A percentile compares a stretch with the other conserved stretches of the same genome.
phyloP scores from a whole-genome alignment of 2,329 filamentous ascomycete species.

The Fusarium sp. region DNA sequence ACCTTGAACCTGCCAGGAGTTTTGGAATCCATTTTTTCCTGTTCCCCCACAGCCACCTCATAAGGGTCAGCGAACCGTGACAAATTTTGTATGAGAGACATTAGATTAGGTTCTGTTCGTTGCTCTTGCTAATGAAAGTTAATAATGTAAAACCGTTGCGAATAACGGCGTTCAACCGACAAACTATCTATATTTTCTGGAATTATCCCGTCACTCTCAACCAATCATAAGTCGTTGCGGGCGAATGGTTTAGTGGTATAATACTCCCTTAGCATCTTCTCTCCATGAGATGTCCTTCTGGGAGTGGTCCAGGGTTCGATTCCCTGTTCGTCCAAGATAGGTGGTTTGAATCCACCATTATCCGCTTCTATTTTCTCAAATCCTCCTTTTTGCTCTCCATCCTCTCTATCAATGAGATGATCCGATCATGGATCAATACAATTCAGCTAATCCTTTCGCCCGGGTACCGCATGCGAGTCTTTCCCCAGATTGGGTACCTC shows the following conservation, averaged over 20 bases:
- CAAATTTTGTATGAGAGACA: rapidly evolving
- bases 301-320: conserved; percentile 35
- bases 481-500: neutral
- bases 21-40: rapidly evolving
- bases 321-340: conserved; percentile 28
- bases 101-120: rapidly evolving
- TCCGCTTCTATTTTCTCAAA: neutral
- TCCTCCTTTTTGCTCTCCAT: neutral
- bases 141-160: rapidly evolving
- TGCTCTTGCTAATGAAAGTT: rapidly evolving
- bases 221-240: conserved; percentile 7
- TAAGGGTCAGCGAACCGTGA: rapidly evolving
- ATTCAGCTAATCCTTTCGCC: neutral
- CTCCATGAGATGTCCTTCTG: neutral
- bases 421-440: neutral
- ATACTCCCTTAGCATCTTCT: conserved; percentile 27
- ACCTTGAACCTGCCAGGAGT: neutral
- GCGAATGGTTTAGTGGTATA: conserved; percentile 29
- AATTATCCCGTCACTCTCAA: rapidly evolving
- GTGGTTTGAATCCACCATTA: conserved; percentile 18
- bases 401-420: neutral
- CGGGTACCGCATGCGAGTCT: neutral
- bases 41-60: too few relatives aligned
- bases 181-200: rapidly evolving
- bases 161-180: rapidly evolving